Base-by-base conservation (phyloP, 164 flowering plant species). In the Liriodendron chinense region DNA sequence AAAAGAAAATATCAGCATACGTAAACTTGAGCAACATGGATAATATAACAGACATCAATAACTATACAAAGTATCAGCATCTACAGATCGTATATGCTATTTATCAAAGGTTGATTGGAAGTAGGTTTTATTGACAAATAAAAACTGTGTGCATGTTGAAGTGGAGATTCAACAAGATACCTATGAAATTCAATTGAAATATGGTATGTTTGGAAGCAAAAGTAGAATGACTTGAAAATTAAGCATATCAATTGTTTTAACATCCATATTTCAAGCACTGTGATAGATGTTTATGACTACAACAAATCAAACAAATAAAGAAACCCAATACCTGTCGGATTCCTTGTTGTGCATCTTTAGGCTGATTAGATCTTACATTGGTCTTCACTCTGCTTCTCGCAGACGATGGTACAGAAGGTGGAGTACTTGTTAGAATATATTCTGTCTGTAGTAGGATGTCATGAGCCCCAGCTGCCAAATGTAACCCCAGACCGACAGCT, bases 401-500 rank as follows among this genome's bases (percentile, higher is more conserved):
- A 14, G 87, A 79, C 68, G 76, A 73, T 57, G 90, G 82, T 59
- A 85, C 86, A 68, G 94, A 83, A 64, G 96, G 88, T 61, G 94
- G 90, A 71, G 80, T 83, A 70, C 85, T 89, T 25, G 92, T 70
- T 43, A 96, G 82, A 75, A 93, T 83, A 79, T 83, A 86, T 79
- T 96, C 99, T 73, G 98, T 91, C 78, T 94, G 95, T 70, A 89
- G 87, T 74, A 96, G 83, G 74, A 94, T 85, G 57, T 92, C 93
- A 86, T 94, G 98, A 81, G 94, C 93, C 59, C 98, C 98, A 28
- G 94, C 97, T 4, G 98, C 92, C 87, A 96, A 83, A 86, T 96
- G 98, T 43, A 94, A 91, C 76, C 99, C 99, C 62, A 96, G 87
- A 16, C 89, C 94, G 85, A 93, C 87, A 76, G 99, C 98, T 89